Evolutionary conservation across 2,329 filamentous ascomycete genomes (phyloP).

Genomic region (Ophiosphaerella korrae): DNA sequence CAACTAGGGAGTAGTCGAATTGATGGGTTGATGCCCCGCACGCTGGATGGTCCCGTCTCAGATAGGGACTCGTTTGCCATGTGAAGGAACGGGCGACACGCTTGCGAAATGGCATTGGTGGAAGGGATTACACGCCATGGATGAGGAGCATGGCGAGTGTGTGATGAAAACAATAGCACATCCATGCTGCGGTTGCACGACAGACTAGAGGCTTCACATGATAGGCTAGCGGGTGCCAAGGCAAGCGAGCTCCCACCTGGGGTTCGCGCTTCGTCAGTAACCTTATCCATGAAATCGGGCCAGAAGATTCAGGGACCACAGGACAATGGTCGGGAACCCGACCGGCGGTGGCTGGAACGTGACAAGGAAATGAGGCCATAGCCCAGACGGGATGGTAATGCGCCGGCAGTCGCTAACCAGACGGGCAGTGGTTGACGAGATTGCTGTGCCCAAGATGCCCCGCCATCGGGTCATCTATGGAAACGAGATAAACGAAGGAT

Average conservation of each 20-base stretch:
- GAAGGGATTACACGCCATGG: constrained; percentile 29
- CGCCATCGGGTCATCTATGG: not conserved
- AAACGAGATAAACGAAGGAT: not conserved
- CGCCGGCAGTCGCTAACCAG: too few relatives aligned
- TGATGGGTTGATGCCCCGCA: too few relatives aligned
- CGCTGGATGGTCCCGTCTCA: too few relatives aligned
- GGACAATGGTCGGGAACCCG: constrained; percentile 5
- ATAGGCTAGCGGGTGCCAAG: constrained; percentile 20
- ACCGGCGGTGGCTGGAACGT: not conserved
- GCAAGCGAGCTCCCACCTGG: constrained; percentile 23
- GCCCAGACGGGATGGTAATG: too few relatives aligned
- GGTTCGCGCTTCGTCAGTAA: constrained; percentile 35
- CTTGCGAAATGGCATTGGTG: too few relatives aligned
- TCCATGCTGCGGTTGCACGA: constrained; percentile 28
- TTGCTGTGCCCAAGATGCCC: too few relatives aligned
- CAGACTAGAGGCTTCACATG: constrained; percentile 12
- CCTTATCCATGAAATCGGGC: constrained; percentile 43
- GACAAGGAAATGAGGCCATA: not conserved
- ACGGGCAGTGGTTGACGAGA: too few relatives aligned
- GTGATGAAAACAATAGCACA: constrained; percentile 31
- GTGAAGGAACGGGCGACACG: too few relatives aligned
- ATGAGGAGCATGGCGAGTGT: constrained; percentile 20
- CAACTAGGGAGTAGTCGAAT: constrained; percentile 10
- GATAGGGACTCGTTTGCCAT: too few relatives aligned
- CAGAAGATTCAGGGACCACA: constrained; percentile 39